Percentiles rank a stretch among this genome's conserved stretches.
phyloP scores from a whole-genome alignment of 106 monocot genomes.

The Dactylorhiza incarnata region DNA sequence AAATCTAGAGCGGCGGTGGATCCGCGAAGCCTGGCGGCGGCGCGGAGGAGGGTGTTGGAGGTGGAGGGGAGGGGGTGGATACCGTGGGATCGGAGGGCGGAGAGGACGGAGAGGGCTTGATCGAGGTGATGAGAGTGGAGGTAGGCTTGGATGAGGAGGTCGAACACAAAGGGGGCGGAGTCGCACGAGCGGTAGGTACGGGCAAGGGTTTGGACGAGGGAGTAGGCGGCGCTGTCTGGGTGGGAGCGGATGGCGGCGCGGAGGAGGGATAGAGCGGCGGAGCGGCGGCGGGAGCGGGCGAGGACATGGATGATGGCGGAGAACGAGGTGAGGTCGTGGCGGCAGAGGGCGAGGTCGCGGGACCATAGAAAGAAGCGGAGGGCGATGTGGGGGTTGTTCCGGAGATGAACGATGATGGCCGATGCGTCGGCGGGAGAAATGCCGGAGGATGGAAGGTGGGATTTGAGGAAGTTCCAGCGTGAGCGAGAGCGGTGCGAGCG shows the following conservation, averaged over 20 bases:
- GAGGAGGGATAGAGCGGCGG: slow-evolving; percentile 32
- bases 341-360: slow-evolving; percentile 6
- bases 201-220: slow-evolving; percentile 31
- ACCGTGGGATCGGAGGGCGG: slow-evolving; percentile 17
- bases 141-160: slow-evolving; percentile 58
- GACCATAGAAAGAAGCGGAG: slow-evolving; percentile 39
- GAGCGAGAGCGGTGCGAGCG: slow-evolving; percentile 23
- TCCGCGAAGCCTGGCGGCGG: slow-evolving; percentile 15
- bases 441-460: slow-evolving; percentile 13
- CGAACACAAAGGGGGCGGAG: slow-evolving; percentile 74
- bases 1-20: slow-evolving; percentile 31
- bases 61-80: slow-evolving; percentile 28
- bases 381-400: slow-evolving; percentile 39
- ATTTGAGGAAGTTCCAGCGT: slow-evolving; percentile 45
- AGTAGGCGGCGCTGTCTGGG: neutral
- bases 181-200: slow-evolving; percentile 43
- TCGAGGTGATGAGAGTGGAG: slow-evolving; percentile 26
- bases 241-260: slow-evolving; percentile 24
- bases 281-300: slow-evolving; percentile 37
- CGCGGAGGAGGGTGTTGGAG: slow-evolving; percentile 33
- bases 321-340: slow-evolving; percentile 15
- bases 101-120: slow-evolving; percentile 30
- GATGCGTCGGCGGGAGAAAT: slow-evolving; percentile 27
- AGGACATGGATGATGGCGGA: slow-evolving; percentile 39
- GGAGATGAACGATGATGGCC: slow-evolving; percentile 33